Evolutionary conservation across 2,329 filamentous ascomycete species (phyloP).

Genomic region (Westerdykella ornata): DNA sequence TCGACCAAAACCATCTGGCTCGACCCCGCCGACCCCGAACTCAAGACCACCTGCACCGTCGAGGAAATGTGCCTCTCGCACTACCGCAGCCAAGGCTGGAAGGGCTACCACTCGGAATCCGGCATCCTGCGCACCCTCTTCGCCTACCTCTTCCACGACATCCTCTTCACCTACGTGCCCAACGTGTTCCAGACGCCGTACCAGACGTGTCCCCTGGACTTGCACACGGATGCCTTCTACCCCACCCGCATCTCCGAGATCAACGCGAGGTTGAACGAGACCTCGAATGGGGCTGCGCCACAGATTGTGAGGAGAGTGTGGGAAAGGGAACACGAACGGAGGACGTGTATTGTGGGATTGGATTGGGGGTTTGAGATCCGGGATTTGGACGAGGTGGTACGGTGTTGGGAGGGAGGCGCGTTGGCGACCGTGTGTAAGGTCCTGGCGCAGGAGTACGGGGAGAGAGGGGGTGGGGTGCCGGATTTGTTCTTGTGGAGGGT

Average conservation of each 20-base stretch:
- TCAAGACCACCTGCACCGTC: conserved; percentile 69
- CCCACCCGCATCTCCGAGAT: conserved; percentile 80
- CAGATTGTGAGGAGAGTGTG: conserved; percentile 63
- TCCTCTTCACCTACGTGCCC: conserved; percentile 86
- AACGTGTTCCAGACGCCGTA: conserved; percentile 96
- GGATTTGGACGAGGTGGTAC: conserved; percentile 71
- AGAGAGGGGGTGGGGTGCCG: conserved; percentile 79
- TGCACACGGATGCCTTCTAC: conserved; percentile 91
- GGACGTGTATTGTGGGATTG: conserved; percentile 83
- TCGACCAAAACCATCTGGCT: conserved; percentile 80
- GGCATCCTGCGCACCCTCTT: conserved; percentile 82
- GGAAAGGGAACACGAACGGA: conserved; percentile 58
- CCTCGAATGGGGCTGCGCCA: conserved; percentile 73
- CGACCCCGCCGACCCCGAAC: conserved; percentile 57
- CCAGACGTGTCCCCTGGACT: conserved; percentile 86
- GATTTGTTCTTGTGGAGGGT: conserved; percentile 84
- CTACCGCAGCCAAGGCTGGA: conserved; percentile 80
- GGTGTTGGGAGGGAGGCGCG: conserved; percentile 72
- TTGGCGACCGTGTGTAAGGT: conserved; percentile 84
- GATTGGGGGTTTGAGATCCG: conserved; percentile 80
- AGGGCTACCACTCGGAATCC: conserved; percentile 89
- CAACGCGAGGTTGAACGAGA: conserved; percentile 76
- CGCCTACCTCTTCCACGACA: conserved; percentile 83
- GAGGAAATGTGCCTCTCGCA: conserved; percentile 89
- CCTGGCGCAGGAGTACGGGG: conserved; percentile 88